Evolutionary conservation across 2,329 filamentous ascomycete genomes (phyloP).

Genomic region (Aspergillus sp.): DNA sequence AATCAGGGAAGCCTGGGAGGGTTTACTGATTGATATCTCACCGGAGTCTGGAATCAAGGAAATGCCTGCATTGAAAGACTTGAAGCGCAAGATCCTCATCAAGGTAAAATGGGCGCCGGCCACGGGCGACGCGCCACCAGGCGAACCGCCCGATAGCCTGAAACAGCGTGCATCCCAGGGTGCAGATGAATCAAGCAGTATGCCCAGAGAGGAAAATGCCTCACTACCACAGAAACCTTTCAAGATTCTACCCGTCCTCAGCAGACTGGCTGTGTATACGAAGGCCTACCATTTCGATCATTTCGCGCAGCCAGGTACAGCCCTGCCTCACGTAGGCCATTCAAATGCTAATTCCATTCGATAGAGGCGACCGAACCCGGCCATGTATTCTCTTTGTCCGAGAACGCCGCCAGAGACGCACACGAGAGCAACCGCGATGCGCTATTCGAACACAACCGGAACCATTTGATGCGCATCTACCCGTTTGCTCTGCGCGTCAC

Average conservation of each 20-base stretch:
- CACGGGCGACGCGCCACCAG: slow-evolving; percentile 25
- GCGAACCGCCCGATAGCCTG: slow-evolving; percentile 7
- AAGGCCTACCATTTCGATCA: slow-evolving; percentile 71
- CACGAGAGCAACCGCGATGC: slow-evolving; percentile 44
- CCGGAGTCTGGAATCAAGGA: slow-evolving; percentile 46
- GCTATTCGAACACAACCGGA: slow-evolving; percentile 72
- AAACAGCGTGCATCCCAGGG: slow-evolving; percentile 2
- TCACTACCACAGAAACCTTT: slow-evolving; percentile 38
- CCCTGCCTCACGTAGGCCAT: slow-evolving; percentile 4
- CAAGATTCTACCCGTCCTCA: slow-evolving; percentile 64
- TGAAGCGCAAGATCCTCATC: slow-evolving; percentile 71
- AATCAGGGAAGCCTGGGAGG: slow-evolving; percentile 81
- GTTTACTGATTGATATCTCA: slow-evolving; percentile 58
- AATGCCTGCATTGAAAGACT: slow-evolving; percentile 59
- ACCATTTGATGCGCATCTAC: slow-evolving; percentile 79
- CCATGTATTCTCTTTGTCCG: slow-evolving; percentile 57
- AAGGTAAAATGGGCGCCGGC: slow-evolving; percentile 63
- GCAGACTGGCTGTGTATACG: slow-evolving; percentile 73
- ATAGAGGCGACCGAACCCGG: slow-evolving; percentile 45
- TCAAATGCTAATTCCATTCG: slow-evolving; percentile 1
- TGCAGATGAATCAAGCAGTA: slow-evolving; percentile 1
- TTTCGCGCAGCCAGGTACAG: slow-evolving; percentile 57
- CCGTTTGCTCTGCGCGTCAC: slow-evolving; percentile 72
- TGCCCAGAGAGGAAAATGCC: slow-evolving; percentile 2
- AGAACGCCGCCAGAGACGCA: slow-evolving; percentile 57